Evolutionary conservation across 2,329 filamentous ascomycete genomes (phyloP).

Genomic region (Fusarium chlamydosporum): DNA sequence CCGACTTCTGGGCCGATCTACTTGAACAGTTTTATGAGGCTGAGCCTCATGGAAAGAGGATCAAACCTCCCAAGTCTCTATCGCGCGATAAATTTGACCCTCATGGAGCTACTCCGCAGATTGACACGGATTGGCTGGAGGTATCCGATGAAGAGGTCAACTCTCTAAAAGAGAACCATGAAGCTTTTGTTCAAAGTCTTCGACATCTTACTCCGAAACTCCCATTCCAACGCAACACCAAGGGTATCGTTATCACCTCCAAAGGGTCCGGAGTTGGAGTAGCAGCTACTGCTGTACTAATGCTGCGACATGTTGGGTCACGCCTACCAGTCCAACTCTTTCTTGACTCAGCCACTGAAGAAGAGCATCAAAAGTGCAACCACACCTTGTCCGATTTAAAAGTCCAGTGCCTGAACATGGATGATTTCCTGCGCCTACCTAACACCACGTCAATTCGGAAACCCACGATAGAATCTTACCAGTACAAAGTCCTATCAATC

Average conservation of each 20-base stretch:
- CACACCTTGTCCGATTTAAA: constrained; percentile 9
- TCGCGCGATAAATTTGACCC: constrained; percentile 41
- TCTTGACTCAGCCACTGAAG: constrained; percentile 38
- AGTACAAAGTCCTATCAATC: constrained; percentile 45
- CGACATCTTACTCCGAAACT: constrained; percentile 28
- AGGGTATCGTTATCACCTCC: constrained; percentile 45
- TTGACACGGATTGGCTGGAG: constrained; percentile 34
- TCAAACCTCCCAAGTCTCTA: constrained; percentile 26
- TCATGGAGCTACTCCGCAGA: constrained; percentile 6
- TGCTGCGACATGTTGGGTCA: constrained; percentile 45
- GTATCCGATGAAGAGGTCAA: constrained; percentile 24
- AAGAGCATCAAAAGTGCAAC: constrained; percentile 30
- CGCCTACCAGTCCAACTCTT: constrained; percentile 40
- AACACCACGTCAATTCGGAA: background rate
- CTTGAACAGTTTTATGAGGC: constrained; percentile 25
- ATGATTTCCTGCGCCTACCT: constrained; percentile 37
- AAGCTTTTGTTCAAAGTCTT: constrained; percentile 29
- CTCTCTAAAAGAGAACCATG: constrained; percentile 38
- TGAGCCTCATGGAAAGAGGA: constrained; percentile 34
- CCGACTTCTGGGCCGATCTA: constrained; percentile 36
- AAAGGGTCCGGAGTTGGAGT: constrained; percentile 37
- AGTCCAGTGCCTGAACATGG: constrained; percentile 45
- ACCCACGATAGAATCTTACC: constrained; percentile 36
- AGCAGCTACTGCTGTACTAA: constrained; percentile 42
- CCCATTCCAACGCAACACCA: constrained; percentile 27